These are phyloP conservation scores for Phyllosticta citribraziliensis DNA, from an alignment of 2,329 filamentous ascomycete species.

Conservation along the genomic window DNA sequence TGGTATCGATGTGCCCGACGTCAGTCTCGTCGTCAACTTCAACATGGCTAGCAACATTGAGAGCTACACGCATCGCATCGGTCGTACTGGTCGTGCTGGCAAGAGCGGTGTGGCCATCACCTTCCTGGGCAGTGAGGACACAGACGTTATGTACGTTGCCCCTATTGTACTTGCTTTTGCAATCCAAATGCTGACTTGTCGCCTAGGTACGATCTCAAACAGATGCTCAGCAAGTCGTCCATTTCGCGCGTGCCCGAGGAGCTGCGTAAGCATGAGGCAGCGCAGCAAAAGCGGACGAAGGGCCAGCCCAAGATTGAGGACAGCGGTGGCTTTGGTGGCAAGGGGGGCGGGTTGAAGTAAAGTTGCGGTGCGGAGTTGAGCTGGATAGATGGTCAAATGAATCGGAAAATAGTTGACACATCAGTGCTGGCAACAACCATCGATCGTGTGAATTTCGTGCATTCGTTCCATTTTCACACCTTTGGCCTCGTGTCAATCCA, in stretches of 20 bases:
- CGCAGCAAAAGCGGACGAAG: constrained; percentile 61
- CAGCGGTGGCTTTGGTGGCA: neutral
- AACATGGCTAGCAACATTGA: constrained; percentile 96
- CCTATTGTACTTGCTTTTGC: neutral
- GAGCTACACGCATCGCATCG: constrained; percentile 97
- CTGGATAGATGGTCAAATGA: neutral
- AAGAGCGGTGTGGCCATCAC: constrained; percentile 96
- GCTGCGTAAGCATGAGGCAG: constrained; percentile 75
- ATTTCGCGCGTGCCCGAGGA: constrained; percentile 89
- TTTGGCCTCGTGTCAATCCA: neutral
- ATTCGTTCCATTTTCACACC: too few species aligned
- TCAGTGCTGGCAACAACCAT: too few species aligned
- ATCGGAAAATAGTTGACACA: neutral
- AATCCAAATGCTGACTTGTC: constrained; percentile 1
- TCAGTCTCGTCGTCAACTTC: constrained; percentile 94
- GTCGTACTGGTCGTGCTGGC: constrained; percentile 97
- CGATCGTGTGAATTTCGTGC: too few species aligned
- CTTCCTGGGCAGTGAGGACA: constrained; percentile 84
- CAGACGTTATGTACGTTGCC: constrained; percentile 62
- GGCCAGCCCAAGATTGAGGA: constrained; percentile 10
- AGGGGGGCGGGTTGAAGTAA: neutral
- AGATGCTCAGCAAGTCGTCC: constrained; percentile 86
- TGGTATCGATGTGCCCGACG: constrained; percentile 95
- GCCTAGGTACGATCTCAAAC: constrained; percentile 66
- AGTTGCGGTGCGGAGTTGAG: neutral